These are phyloP conservation scores for Crotalaria pallida DNA, from an alignment of 306 rosid genomes.

Conservation along the genomic window DNA sequence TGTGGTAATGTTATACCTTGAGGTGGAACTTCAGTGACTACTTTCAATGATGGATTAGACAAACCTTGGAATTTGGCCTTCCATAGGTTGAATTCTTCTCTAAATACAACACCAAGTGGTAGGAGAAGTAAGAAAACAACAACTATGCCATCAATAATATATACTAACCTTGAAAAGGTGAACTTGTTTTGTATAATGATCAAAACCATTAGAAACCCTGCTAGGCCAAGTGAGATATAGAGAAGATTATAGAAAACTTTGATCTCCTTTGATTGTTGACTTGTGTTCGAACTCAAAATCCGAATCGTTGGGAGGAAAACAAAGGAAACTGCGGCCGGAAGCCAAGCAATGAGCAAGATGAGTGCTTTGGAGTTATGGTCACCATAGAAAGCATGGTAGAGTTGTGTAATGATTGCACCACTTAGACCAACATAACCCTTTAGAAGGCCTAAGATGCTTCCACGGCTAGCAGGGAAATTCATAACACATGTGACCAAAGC, in stretches of 20 bases:
- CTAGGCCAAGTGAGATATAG: constrained; percentile 53
- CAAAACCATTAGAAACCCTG: constrained; percentile 53
- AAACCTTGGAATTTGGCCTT: constrained; percentile 2
- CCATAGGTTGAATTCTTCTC: constrained; percentile 37
- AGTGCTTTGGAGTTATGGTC: constrained; percentile 27
- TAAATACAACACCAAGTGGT: constrained; percentile 42
- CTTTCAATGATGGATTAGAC: constrained; percentile 18
- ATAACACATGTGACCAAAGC: constrained; percentile 59
- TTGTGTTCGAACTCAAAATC: not conserved
- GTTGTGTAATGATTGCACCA: constrained; percentile 61
- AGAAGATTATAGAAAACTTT: constrained; percentile 47
- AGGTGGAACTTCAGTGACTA: constrained; percentile 18
- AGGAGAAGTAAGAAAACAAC: constrained; percentile 41
- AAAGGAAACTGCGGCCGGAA: constrained; percentile 50
- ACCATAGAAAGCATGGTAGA: constrained; percentile 50
- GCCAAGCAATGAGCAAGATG: constrained; percentile 63
- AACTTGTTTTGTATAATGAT: constrained; percentile 42
- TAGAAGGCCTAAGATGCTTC: constrained; percentile 57
- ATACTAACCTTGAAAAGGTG: constrained; percentile 27
- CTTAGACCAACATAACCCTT: constrained; percentile 76
- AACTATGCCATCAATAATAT: constrained; percentile 26
- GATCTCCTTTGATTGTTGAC: constrained; percentile 25
- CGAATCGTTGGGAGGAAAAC: constrained; percentile 46
- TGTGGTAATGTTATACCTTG: not conserved
- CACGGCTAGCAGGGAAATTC: constrained; percentile 60